phyloP scores from a whole-genome alignment of 2,329 filamentous ascomycete genomes.

The Paecilomyces sp. region DNA sequence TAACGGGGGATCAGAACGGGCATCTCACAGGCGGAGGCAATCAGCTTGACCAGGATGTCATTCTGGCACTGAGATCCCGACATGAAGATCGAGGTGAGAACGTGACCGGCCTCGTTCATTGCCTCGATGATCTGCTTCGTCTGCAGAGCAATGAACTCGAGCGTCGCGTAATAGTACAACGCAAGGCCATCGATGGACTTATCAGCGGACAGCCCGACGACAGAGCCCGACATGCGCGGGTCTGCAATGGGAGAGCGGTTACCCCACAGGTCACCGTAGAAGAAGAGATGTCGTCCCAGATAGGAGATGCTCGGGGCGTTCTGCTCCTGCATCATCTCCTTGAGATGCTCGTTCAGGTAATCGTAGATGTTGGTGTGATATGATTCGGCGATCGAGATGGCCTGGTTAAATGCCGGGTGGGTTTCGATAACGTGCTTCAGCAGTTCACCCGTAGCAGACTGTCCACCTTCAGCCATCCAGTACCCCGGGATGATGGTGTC shows the following conservation, averaged over 20 bases:
- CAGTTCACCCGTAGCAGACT: conserved; percentile 91
- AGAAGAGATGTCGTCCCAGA: conserved; percentile 90
- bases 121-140: conserved; percentile 90
- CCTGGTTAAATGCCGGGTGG: conserved; percentile 81
- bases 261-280: conserved; percentile 96
- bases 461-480: conserved; percentile 97
- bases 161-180: conserved; percentile 86
- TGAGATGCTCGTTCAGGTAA: conserved; percentile 82
- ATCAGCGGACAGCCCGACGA: conserved; percentile 81
- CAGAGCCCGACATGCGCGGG: conserved; percentile 81
- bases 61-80: conserved; percentile 97
- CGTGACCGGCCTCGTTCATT: conserved; percentile 87
- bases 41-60: conserved; percentile 79
- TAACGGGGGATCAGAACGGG: conserved; percentile 91
- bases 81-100: conserved; percentile 94
- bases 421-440: conserved; percentile 92
- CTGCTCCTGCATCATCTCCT: conserved; percentile 62
- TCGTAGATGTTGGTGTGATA: conserved; percentile 89
- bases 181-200: conserved; percentile 81
- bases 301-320: conserved; percentile 73
- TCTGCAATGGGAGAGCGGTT: conserved; percentile 94
- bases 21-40: conserved; percentile 85
- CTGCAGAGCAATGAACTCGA: conserved; percentile 97
- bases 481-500: conserved; percentile 86
- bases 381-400: conserved; percentile 68